Evolutionary conservation across 2,329 filamentous ascomycete species (phyloP).

Genomic region (Beauveria asiatica): DNA sequence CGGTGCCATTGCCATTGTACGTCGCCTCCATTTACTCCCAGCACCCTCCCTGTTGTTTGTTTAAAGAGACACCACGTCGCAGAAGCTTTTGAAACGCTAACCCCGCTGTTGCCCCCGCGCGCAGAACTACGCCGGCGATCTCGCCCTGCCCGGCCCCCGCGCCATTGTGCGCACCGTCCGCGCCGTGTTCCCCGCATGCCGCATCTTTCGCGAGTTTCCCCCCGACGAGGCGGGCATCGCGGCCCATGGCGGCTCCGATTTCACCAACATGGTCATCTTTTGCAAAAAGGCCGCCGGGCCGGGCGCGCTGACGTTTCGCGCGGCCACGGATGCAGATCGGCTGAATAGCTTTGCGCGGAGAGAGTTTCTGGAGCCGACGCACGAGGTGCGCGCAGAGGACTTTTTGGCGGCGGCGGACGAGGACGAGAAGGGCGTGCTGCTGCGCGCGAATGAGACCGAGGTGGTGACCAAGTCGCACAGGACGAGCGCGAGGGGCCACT

Average conservation of each 20-base stretch:
- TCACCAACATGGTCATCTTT: constrained; percentile 95
- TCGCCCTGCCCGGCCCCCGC: constrained; percentile 64
- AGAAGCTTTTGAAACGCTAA: constrained; percentile 13
- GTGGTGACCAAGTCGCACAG: constrained; percentile 64
- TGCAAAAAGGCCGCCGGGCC: constrained; percentile 55
- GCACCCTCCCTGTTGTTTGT: no score
- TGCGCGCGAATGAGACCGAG: constrained; percentile 55
- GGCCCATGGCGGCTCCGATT: constrained; percentile 43
- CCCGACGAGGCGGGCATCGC: constrained; percentile 30
- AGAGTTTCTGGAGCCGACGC: constrained; percentile 61
- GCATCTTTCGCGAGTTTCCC: constrained; percentile 75
- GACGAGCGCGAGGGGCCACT: constrained; percentile 74
- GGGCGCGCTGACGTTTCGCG: constrained; percentile 54
- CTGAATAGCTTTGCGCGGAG: constrained; percentile 62
- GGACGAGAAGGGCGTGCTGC: constrained; percentile 28
- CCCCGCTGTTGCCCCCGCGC: neutral
- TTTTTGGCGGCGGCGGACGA: constrained; percentile 35
- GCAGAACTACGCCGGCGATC: constrained; percentile 90
- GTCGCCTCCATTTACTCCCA: constrained; percentile 19
- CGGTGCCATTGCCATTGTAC: constrained; percentile 80
- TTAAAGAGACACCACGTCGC: no score
- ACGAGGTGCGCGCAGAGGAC: constrained; percentile 54
- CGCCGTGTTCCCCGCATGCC: constrained; percentile 77
- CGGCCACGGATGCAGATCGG: constrained; percentile 55
- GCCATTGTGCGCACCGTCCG: constrained; percentile 77